These are phyloP conservation scores for Annona squamosa DNA, from an alignment of 164 flowering plant species.

Conservation along the genomic window DNA sequence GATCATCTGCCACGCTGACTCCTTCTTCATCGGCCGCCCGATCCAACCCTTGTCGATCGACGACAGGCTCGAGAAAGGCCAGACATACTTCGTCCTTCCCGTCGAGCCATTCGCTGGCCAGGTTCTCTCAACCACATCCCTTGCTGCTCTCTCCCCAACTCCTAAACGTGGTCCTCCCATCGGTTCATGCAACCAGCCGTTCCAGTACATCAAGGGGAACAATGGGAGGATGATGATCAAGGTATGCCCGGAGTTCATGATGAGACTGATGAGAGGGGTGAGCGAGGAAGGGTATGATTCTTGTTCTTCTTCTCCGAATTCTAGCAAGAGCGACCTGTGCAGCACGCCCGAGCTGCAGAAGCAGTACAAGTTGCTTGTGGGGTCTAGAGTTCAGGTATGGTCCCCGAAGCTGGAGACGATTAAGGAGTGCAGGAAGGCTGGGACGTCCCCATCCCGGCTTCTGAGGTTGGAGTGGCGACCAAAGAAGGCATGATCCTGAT, in stretches of 20 bases:
- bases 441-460: constrained; percentile 56
- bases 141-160: constrained; percentile 31
- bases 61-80: constrained; percentile 40
- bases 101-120: constrained; percentile 43
- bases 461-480: constrained; percentile 47
- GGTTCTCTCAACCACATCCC: constrained; percentile 38
- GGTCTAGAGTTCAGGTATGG: constrained; percentile 63
- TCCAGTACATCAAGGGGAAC: constrained; percentile 49
- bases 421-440: constrained; percentile 38
- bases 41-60: constrained; percentile 52
- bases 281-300: not conserved
- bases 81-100: constrained; percentile 80
- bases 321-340: constrained; percentile 30
- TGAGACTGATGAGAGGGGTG: constrained; percentile 24
- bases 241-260: constrained; percentile 66
- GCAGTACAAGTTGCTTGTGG: constrained; percentile 65
- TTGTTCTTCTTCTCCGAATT: too few species aligned
- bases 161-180: constrained; percentile 23
- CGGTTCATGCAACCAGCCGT: constrained; percentile 26
- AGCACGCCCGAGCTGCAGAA: constrained; percentile 91
- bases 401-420: constrained; percentile 88
- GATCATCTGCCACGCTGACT: constrained; percentile 72
- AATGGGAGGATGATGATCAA: constrained; percentile 59
- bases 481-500: constrained; percentile 9
- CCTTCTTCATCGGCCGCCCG: constrained; percentile 78